phyloP scores from a whole-genome alignment of 306 rosid genomes.

The Pueraria montana region DNA sequence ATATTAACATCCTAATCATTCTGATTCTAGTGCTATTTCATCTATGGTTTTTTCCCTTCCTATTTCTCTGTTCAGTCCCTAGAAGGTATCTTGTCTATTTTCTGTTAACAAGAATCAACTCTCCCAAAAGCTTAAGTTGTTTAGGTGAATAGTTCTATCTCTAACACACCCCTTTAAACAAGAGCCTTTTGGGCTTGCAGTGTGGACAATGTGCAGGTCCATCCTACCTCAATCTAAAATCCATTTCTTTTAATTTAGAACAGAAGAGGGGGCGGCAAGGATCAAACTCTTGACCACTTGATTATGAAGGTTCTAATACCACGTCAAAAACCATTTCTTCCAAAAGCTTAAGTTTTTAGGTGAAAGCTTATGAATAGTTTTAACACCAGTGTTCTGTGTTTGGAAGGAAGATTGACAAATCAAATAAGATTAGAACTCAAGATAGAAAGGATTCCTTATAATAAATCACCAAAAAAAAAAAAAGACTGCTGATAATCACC shows the following conservation, averaged over 20 bases:
- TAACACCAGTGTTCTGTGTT: background rate
- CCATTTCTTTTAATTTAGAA: background rate
- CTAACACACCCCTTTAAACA: background rate
- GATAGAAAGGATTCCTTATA: background rate
- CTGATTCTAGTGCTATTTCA: too few relatives aligned
- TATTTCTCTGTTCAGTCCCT: background rate
- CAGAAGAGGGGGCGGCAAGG: background rate
- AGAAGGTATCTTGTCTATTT: background rate
- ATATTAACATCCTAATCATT: background rate
- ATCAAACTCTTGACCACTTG: background rate
- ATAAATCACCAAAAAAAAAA: background rate
- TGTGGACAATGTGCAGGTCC: background rate
- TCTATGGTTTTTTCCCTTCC: background rate
- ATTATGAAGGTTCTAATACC: background rate
- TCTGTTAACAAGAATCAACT: background rate
- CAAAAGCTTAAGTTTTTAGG: slow-evolving; percentile 3
- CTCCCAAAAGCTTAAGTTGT: background rate
- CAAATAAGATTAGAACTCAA: slow-evolving; percentile 7
- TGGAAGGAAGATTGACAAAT: background rate
- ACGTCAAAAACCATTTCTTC: background rate
- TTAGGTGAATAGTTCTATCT: background rate
- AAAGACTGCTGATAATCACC: background rate
- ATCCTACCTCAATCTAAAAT: background rate
- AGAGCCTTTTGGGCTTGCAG: background rate
- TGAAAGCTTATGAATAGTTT: background rate